Base-by-base conservation (phyloP, 805 yeast genomes). In the Candida boleticola region DNA sequence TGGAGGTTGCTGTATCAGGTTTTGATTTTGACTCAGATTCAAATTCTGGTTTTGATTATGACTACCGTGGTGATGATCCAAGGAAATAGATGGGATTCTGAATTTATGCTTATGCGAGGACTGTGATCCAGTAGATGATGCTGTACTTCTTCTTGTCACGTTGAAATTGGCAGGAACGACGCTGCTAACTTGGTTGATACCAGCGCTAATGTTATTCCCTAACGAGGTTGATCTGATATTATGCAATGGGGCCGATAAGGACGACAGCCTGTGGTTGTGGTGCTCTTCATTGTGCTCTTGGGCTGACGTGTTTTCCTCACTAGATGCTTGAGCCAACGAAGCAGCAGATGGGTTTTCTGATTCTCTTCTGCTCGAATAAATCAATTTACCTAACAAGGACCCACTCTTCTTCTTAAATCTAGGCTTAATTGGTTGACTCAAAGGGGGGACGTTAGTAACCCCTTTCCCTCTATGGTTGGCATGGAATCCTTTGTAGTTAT, bases 341-440 rank as follows among this genome's bases (percentile, higher is more conserved):
- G 57, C 1, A 60, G 62, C 36, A 56, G 54, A 6, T 54, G 40
- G 30, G 21, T 26, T 5, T 10, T 38, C 41, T 3, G 17, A 19
- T 10, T 65, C 69, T 43, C 66, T 60, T 19, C 71, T 49, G 42
- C 47, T 59, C 3, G 63, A 52, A 44, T 67, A 64, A 2, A 70
- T 69, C 29, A 70, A 54, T 42, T 69, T 70, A 4, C 73, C 73
- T 21, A 70, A 52, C 35, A 71, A 48, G 1, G 68, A 58, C 27
- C 60, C 50, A 31, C 68, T 60, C 48, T 66, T 62, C 48, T 67
- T 71, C 44, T 60, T 62, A 52, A 67, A 65, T 34, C 65, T 62
- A 0, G 79, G 79, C 46, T 73, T 74, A 22, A 76, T 69, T 1
- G 80, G 80, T n/a, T 68, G 74, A 18, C 60, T 48, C 35, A 73